These are phyloP conservation scores for Castanopsis chinensis DNA, from an alignment of 306 rosid species.

Conservation along the genomic window DNA sequence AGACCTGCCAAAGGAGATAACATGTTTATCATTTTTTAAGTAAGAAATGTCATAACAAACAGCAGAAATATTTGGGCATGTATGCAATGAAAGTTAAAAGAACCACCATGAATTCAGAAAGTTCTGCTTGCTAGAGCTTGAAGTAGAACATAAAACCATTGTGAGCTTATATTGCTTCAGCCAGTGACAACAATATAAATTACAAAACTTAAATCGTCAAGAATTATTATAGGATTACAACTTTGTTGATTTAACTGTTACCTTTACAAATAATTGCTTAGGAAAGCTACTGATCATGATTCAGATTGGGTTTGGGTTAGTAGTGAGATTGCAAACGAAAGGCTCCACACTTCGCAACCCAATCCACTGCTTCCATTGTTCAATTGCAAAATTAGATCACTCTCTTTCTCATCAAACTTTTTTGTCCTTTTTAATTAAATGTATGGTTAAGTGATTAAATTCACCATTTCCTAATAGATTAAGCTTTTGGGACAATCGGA, in stretches of 20 bases:
- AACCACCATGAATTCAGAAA: background rate
- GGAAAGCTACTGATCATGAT: background rate
- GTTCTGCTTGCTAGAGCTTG: background rate
- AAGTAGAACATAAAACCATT: background rate
- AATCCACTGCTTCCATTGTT: too few relatives aligned
- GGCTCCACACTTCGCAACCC: too few relatives aligned
- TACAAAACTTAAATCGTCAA: background rate
- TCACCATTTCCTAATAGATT: too few relatives aligned
- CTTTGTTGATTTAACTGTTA: background rate
- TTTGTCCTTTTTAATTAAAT: background rate
- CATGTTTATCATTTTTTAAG: slow-evolving; percentile 13
- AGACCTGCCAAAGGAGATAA: slow-evolving; percentile 63
- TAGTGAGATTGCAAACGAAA: background rate
- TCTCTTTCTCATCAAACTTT: background rate
- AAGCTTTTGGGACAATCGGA: too few relatives aligned
- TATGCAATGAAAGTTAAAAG: background rate
- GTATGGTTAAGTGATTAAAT: too few relatives aligned
- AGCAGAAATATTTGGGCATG: background rate
- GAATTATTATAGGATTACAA: background rate
- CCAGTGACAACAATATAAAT: too few relatives aligned
- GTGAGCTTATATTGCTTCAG: background rate
- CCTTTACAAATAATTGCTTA: background rate
- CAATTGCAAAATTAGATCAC: too few relatives aligned
- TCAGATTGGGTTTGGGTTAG: background rate
- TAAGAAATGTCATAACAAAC: background rate